phyloP scores from a whole-genome alignment of 2,329 filamentous ascomycete genomes.

The Bipolaris oryzae region DNA sequence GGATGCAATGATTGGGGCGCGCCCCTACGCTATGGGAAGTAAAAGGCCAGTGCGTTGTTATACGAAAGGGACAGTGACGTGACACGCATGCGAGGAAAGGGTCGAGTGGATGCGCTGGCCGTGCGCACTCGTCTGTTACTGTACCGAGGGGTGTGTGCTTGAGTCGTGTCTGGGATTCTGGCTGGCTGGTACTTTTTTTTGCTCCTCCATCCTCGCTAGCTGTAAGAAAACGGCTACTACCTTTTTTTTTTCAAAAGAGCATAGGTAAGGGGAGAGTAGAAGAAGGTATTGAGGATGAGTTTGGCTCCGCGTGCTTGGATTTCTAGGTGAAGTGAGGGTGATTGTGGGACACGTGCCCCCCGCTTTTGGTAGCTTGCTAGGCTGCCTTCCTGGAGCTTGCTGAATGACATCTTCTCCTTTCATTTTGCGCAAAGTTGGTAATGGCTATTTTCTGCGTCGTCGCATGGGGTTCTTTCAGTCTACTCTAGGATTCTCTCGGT shows the following conservation, averaged over 20 bases:
- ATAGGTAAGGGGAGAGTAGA: too few species aligned
- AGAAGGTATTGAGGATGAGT: neutral
- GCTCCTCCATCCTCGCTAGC: neutral
- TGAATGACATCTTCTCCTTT: neutral
- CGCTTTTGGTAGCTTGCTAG: neutral
- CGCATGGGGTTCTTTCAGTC: neutral
- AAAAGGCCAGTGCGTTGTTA: neutral
- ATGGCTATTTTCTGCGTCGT: neutral
- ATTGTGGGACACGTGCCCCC: slow-evolving; percentile 1
- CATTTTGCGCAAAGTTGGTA: neutral
- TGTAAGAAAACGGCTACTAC: too few species aligned
- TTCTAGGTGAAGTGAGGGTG: neutral
- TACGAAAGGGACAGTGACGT: neutral
- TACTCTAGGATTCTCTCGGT: neutral
- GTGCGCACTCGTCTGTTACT: slow-evolving; percentile 15
- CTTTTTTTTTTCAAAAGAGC: too few species aligned
- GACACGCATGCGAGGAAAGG: neutral
- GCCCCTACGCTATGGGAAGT: neutral
- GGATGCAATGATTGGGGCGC: neutral
- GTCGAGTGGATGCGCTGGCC: slow-evolving; percentile 5
- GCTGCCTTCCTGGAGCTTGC: neutral
- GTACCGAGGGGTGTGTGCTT: neutral
- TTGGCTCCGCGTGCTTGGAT: neutral
- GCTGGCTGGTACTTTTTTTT: neutral
- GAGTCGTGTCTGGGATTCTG: slow-evolving; percentile 1